phyloP scores from a whole-genome alignment of 208 protist genomes.

The Leishmania lainsoni region DNA sequence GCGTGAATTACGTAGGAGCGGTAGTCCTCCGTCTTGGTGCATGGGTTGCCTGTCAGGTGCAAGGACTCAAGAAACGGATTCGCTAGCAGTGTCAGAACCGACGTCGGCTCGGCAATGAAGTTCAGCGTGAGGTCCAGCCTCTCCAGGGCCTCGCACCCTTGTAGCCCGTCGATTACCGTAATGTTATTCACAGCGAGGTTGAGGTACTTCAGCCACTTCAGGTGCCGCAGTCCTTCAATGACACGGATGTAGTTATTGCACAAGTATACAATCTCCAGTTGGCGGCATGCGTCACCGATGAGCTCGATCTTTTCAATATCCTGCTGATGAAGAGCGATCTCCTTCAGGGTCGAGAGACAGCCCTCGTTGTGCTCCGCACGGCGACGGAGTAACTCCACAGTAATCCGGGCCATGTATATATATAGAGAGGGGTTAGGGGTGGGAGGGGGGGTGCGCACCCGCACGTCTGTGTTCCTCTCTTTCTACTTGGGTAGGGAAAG shows the following conservation, averaged over 20 bases:
- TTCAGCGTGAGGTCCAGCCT: conserved; percentile 98
- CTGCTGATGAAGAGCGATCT: conserved; percentile 97
- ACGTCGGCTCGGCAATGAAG: conserved; percentile 93
- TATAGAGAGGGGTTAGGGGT: neutral
- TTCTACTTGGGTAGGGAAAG: neutral
- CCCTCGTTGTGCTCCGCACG: conserved; percentile 98
- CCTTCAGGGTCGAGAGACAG: conserved; percentile 92
- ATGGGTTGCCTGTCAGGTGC: conserved; percentile 96
- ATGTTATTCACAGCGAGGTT: conserved; percentile 98
- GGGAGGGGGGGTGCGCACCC: neutral
- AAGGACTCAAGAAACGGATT: conserved; percentile 90
- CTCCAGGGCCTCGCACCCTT: conserved; percentile 93
- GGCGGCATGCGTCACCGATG: conserved; percentile 78
- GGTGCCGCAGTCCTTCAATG: conserved; percentile 94
- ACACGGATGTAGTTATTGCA: conserved; percentile 97
- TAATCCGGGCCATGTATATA: conserved; percentile 61
- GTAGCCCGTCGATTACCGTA: conserved; percentile 90
- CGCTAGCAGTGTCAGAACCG: conserved; percentile 68
- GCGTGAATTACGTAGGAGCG: conserved; percentile 90
- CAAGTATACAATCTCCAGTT: conserved; percentile 96
- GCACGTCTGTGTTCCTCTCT: neutral
- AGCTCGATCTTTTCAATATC: conserved; percentile 95
- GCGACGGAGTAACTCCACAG: conserved; percentile 91
- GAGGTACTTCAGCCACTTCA: conserved; percentile 97
- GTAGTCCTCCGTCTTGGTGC: conserved; percentile 89